phyloP scores from a whole-genome alignment of 2,329 filamentous ascomycete genomes.

The Diaporthe citrichinensis region DNA sequence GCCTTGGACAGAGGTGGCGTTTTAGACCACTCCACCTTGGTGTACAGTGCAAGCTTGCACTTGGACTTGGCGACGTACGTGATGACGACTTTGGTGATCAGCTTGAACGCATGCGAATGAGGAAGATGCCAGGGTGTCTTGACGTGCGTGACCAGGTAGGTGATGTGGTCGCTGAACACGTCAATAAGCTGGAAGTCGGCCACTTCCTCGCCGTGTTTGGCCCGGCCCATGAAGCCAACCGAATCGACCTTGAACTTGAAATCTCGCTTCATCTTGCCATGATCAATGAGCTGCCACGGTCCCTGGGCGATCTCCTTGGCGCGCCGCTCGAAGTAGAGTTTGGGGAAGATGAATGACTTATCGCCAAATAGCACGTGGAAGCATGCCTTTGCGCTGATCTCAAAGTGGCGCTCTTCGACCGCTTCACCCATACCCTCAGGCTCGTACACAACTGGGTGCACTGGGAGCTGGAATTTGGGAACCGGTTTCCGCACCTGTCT shows the following conservation, averaged over 20 bases:
- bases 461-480: constrained; percentile 85
- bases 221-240: constrained; percentile 74
- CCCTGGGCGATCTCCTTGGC: constrained; percentile 87
- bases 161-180: constrained; percentile 81
- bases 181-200: constrained; percentile 91
- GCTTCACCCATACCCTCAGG: constrained; percentile 84
- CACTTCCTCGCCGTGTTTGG: constrained; percentile 68
- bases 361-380: constrained; percentile 98
- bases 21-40: constrained; percentile 88
- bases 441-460: constrained; percentile 85
- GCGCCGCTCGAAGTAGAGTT: constrained; percentile 86
- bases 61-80: constrained; percentile 93
- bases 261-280: constrained; percentile 79
- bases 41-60: constrained; percentile 91
- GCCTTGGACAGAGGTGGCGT: constrained; percentile 72
- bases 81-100: constrained; percentile 93
- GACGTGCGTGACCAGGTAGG: constrained; percentile 74
- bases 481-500: constrained; percentile 56
- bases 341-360: constrained; percentile 93
- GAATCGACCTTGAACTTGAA: constrained; percentile 85
- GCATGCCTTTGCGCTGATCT: constrained; percentile 92
- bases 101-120: constrained; percentile 81
- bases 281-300: constrained; percentile 82
- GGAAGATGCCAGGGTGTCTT: constrained; percentile 88
- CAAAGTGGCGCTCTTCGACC: constrained; percentile 85